A percentile compares a stretch with the other conserved stretches of the same genome.
phyloP scores from a whole-genome alignment of 805 yeast genomes.

The Candida insectorum region DNA sequence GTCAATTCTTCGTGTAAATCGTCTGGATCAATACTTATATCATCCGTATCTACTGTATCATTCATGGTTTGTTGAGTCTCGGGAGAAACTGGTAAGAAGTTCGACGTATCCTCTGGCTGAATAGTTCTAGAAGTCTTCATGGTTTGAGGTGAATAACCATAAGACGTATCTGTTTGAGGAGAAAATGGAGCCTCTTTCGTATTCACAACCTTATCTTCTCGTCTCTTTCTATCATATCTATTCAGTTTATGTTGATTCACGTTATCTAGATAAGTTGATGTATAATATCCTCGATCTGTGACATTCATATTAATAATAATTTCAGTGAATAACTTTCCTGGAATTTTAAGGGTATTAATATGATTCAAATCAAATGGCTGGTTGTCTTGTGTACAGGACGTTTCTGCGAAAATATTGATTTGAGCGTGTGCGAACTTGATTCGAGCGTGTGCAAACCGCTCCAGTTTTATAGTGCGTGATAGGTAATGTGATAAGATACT shows the following conservation, averaged over 20 bases:
- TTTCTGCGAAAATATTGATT: constrained; percentile 3
- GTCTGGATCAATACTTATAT: constrained; percentile 17
- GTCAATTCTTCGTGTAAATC: constrained; percentile 34
- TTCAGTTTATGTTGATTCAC: constrained; percentile 7
- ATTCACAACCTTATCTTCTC: neutral
- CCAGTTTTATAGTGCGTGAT: too few relatives aligned
- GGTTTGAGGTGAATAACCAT: neutral
- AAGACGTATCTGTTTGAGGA: neutral
- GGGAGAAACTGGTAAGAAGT: constrained; percentile 3
- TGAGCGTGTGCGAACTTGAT: too few relatives aligned
- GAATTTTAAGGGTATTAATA: neutral
- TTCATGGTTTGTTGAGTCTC: constrained; percentile 7
- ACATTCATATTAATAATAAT: constrained; percentile 29
- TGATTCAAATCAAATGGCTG: constrained; percentile 5
- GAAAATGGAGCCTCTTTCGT: neutral
- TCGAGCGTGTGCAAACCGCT: too few relatives aligned
- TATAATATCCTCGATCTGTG: constrained; percentile 38
- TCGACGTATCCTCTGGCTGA: too few relatives aligned
- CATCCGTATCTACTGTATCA: constrained; percentile 7
- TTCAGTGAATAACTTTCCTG: too few relatives aligned
- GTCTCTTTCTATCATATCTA: neutral
- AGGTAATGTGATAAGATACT: too few relatives aligned
- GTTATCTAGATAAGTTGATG: constrained; percentile 32
- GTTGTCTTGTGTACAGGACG: constrained; percentile 3
- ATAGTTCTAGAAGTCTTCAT: neutral